Conservation (phyloP, 164 flowering plant genomes). For the Litsea cubeba region DNA sequence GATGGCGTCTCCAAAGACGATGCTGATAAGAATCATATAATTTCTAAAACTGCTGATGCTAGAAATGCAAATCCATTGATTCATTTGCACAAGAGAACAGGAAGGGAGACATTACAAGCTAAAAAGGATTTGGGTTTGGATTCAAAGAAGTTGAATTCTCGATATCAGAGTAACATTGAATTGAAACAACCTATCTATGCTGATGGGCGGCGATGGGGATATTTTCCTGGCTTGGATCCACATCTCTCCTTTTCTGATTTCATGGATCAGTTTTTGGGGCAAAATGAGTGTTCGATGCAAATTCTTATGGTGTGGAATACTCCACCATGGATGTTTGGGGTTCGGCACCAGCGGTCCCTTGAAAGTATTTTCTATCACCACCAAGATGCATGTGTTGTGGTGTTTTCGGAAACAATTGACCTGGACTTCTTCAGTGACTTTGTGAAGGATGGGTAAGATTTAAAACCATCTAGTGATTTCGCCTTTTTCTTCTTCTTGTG, state of each 20-base stretch:
- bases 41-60: not conserved
- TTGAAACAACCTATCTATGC: conserved; percentile 40
- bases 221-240: conserved; percentile 66
- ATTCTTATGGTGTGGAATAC: conserved; percentile 97
- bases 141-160: conserved; percentile 12
- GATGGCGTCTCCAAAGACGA: conserved; percentile 16
- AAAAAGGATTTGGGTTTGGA: not conserved
- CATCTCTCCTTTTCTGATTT: conserved; percentile 63
- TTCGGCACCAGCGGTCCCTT: conserved; percentile 77
- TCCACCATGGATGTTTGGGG: conserved; percentile 83
- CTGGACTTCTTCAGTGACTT: conserved; percentile 82
- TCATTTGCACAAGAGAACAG: not conserved
- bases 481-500: not conserved
- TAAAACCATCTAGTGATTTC: not conserved
- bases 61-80: not conserved
- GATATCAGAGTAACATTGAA: conserved; percentile 21
- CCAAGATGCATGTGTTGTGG: conserved; percentile 78
- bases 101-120: too few species aligned
- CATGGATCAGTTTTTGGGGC: conserved; percentile 65
- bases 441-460: conserved; percentile 75
- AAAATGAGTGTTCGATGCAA: conserved; percentile 57
- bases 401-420: conserved; percentile 88
- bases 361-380: conserved; percentile 80
- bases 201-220: conserved; percentile 91
- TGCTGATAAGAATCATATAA: not conserved